Conservation (phyloP, 2,329 filamentous ascomycete species). For the Trematosphaeria pertusa region DNA sequence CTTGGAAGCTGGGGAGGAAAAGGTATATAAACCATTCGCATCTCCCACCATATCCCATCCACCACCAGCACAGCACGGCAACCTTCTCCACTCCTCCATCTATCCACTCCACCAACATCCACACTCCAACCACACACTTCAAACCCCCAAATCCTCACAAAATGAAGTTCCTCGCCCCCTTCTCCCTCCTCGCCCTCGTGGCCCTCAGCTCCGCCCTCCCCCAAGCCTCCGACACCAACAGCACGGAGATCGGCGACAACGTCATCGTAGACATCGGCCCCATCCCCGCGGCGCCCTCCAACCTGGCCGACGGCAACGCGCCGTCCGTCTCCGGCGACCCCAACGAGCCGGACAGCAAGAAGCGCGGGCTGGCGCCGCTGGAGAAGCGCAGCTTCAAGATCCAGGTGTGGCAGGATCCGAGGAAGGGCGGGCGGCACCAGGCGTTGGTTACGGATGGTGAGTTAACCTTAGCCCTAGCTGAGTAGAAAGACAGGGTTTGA, state of each 20-base stretch:
- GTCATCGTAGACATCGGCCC: background rate
- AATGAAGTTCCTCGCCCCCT: slow-evolving; percentile 1
- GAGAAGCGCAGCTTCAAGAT: background rate
- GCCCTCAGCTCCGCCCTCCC: background rate
- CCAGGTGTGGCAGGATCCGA: background rate
- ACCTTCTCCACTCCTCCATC: background rate
- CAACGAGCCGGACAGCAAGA: background rate
- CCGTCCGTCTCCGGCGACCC: background rate
- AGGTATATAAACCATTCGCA: background rate
- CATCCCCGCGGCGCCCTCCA: background rate
- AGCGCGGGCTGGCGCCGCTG: background rate
- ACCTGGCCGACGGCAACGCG: background rate
- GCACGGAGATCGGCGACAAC: too few relatives aligned
- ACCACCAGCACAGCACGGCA: background rate
- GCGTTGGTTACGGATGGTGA: background rate
- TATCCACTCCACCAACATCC: background rate
- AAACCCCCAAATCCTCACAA: background rate
- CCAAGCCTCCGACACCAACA: background rate
- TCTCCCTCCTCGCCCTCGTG: background rate
- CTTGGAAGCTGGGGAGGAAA: background rate
- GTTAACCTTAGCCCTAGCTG: too few relatives aligned
- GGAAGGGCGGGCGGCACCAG: background rate
- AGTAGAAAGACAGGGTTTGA: too few relatives aligned
- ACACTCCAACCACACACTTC: background rate
- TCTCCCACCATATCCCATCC: background rate